Conservation (phyloP, 768 basidiomycete genomes). For the Tricholoma bakamatsutake region DNA sequence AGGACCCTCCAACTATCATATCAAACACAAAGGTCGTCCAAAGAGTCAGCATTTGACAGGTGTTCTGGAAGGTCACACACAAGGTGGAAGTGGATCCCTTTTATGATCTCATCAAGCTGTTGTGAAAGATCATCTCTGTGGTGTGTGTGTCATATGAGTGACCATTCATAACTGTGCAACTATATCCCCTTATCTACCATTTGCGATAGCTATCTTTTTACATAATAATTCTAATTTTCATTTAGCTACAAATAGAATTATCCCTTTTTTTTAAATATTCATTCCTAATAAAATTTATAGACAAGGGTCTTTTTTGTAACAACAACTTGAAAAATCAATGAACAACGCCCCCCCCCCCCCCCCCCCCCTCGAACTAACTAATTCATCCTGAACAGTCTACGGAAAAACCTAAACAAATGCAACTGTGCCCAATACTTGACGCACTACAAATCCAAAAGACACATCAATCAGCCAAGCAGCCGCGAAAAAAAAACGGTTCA, state of each 20-base stretch:
- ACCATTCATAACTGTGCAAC: background rate
- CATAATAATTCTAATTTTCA: background rate
- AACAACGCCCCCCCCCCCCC: too few species aligned
- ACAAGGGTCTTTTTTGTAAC: too few species aligned
- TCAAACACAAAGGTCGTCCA: background rate
- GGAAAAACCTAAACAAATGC: constrained; percentile 15
- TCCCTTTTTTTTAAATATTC: too few species aligned
- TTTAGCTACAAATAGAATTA: too few species aligned
- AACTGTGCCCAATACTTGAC: constrained; percentile 19
- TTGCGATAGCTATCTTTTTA: background rate
- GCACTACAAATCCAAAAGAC: constrained; percentile 16
- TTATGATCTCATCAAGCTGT: background rate
- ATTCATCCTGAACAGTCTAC: constrained; percentile 16
- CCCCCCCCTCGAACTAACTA: too few species aligned
- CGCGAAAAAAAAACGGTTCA: too few species aligned
- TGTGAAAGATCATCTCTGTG: background rate
- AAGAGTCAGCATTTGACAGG: background rate
- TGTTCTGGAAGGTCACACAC: background rate
- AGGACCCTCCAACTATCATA: background rate
- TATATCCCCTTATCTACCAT: background rate
- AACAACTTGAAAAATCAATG: too few species aligned
- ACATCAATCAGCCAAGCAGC: too few species aligned
- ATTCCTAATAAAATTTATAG: too few species aligned
- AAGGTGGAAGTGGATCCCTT: background rate
- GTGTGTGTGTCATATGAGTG: background rate